A percentile compares a stretch with the other conserved stretches of the same genome.
phyloP scores from a whole-genome alignment of 805 yeast species.

The Saccharomycopsis amapae region DNA sequence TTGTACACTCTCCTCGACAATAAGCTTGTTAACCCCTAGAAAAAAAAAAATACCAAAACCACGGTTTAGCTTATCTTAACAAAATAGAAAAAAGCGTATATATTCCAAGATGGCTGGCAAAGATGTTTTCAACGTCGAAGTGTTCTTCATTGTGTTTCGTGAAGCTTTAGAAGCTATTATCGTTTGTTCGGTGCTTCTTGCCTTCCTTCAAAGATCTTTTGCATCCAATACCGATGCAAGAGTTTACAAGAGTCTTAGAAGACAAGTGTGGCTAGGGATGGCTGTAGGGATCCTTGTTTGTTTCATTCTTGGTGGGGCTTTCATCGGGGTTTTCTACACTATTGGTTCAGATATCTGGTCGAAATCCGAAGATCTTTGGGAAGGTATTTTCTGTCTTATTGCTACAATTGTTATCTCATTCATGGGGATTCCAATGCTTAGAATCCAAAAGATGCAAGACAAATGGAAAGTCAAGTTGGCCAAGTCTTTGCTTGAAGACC shows the following conservation, averaged over 20 bases:
- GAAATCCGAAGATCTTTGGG: slow-evolving; percentile 89
- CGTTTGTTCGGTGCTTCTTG: slow-evolving; percentile 83
- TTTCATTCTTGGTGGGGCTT: slow-evolving; percentile 81
- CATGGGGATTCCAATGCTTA: slow-evolving; percentile 96
- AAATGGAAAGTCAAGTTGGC: slow-evolving; percentile 97
- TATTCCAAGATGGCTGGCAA: slow-evolving; percentile 12
- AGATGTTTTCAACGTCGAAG: slow-evolving; percentile 29
- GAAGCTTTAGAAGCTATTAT: slow-evolving; percentile 91
- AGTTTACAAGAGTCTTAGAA: slow-evolving; percentile 54
- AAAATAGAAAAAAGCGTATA: no score
- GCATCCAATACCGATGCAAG: slow-evolving; percentile 39
- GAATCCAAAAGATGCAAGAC: slow-evolving; percentile 92
- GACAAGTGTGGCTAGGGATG: slow-evolving; percentile 87
- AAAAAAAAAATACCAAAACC: no score
- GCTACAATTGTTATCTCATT: slow-evolving; percentile 83
- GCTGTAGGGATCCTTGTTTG: slow-evolving; percentile 67
- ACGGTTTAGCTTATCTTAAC: no score
- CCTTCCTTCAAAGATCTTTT: slow-evolving; percentile 85
- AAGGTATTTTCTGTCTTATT: slow-evolving; percentile 86
- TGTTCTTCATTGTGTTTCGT: slow-evolving; percentile 87
- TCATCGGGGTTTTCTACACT: slow-evolving; percentile 88
- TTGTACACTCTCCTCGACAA: no score
- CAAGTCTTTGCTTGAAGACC: slow-evolving; percentile 60
- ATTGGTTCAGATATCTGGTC: slow-evolving; percentile 81
- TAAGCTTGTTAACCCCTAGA: no score